A percentile compares a stretch with the other conserved stretches of the same genome.
Evolutionary conservation across 208 protist genomes (phyloP).

Genomic region (Acanthamoeba castellanii): DNA sequence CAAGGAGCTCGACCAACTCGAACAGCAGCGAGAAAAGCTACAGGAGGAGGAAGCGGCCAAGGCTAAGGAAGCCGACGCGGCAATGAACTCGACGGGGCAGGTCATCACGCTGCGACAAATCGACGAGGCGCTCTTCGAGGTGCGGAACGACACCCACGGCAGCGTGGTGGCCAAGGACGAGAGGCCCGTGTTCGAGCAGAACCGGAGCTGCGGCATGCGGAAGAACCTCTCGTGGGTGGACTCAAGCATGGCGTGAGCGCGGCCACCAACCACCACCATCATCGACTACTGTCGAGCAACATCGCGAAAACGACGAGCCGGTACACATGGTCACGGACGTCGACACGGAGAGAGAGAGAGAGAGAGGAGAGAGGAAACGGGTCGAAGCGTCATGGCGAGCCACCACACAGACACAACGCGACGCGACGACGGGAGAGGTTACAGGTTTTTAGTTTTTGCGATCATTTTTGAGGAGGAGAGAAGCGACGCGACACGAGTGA

Average conservation of each 20-base stretch:
- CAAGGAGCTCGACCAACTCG: slow-evolving; percentile 3
- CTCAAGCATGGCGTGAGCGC: slow-evolving; percentile 41
- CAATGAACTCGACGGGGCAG: background rate
- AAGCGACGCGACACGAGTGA: background rate
- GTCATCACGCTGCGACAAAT: background rate
- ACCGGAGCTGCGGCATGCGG: slow-evolving; percentile 50
- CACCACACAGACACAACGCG: background rate
- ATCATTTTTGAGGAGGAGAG: background rate
- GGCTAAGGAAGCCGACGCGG: background rate
- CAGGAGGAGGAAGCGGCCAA: background rate
- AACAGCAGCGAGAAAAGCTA: background rate
- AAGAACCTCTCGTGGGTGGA: slow-evolving; percentile 69
- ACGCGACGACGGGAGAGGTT: background rate
- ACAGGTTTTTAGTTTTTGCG: slow-evolving; percentile 4
- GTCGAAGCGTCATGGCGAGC: background rate
- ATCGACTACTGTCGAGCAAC: background rate
- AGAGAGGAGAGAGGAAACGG: background rate
- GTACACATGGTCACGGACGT: background rate
- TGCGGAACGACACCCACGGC: background rate
- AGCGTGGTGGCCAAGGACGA: background rate
- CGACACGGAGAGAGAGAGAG: background rate
- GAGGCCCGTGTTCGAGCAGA: background rate
- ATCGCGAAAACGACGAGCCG: background rate
- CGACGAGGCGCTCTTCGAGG: slow-evolving; percentile 3
- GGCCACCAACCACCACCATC: background rate